Conservation (phyloP, 2,329 filamentous ascomycete species). For the Trichoderma gracile region DNA sequence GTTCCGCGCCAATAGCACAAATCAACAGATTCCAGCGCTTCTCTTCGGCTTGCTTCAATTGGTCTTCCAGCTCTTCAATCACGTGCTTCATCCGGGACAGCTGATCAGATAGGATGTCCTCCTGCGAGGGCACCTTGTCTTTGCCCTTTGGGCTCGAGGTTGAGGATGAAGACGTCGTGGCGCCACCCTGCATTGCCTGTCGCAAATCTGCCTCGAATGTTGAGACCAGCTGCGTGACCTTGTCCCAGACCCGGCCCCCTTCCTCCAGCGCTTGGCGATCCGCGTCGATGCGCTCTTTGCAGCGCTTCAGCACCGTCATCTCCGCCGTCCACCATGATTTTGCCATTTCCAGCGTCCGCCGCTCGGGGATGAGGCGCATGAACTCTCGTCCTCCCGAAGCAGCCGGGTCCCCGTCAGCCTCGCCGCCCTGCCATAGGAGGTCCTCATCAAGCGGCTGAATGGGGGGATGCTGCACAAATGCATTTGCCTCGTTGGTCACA, state of each 20-base stretch:
- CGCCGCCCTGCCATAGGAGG: constrained; percentile 37
- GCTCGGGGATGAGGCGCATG: constrained; percentile 60
- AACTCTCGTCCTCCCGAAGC: constrained; percentile 54
- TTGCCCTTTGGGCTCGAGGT: constrained; percentile 34
- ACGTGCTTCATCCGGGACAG: constrained; percentile 59
- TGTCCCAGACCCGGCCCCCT: constrained; percentile 66
- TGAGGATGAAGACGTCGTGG: constrained; percentile 26
- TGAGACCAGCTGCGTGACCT: constrained; percentile 58
- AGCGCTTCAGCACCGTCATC: constrained; percentile 54
- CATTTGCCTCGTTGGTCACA: constrained; percentile 62
- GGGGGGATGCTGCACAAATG: constrained; percentile 60
- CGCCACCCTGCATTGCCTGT: constrained; percentile 49
- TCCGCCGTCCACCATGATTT: constrained; percentile 70
- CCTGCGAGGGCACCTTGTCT: constrained; percentile 36
- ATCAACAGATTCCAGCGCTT: constrained; percentile 74
- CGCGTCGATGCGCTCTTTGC: constrained; percentile 56
- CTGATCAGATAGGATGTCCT: constrained; percentile 48
- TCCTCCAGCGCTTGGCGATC: constrained; percentile 68
- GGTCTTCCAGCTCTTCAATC: constrained; percentile 55
- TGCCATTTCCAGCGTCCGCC: constrained; percentile 70
- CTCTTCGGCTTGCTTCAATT: constrained; percentile 56
- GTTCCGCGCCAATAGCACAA: constrained; percentile 72
- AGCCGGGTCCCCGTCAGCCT: constrained; percentile 27
- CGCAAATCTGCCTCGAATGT: constrained; percentile 66
- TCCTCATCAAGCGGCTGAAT: constrained; percentile 54